These are phyloP conservation scores for Syncephalastrum sp. DNA, from an alignment of 371 early-diverging fungal genomes.

Conservation along the genomic window DNA sequence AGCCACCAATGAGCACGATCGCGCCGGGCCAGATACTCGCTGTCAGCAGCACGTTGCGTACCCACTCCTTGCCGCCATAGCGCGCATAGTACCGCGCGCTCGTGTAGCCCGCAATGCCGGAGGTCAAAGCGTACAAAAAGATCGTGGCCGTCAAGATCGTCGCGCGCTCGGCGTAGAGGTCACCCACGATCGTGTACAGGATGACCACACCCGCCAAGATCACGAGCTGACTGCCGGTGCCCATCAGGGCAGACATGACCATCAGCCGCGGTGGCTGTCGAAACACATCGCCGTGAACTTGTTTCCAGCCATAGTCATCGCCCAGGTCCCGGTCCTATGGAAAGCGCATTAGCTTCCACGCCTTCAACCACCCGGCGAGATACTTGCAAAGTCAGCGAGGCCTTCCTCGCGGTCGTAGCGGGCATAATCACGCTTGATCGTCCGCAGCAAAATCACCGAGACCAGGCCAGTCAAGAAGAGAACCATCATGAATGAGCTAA, in stretches of 20 bases:
- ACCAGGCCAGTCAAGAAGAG: conserved; percentile 78
- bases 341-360: too few species aligned
- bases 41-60: conserved; percentile 67
- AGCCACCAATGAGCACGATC: conserved; percentile 54
- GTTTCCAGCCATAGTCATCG: conserved; percentile 92
- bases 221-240: conserved; percentile 74
- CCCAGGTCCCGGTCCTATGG: conserved; percentile 76
- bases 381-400: conserved; percentile 67
- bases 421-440: conserved; percentile 77
- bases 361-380: neutral
- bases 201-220: conserved; percentile 66
- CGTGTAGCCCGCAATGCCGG: conserved; percentile 70
- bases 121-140: conserved; percentile 78
- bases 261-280: conserved; percentile 72
- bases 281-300: conserved; percentile 88
- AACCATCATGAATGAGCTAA: conserved; percentile 85
- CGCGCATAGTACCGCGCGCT: conserved; percentile 69
- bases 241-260: conserved; percentile 68
- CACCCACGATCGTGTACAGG: conserved; percentile 69
- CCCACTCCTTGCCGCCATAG: conserved; percentile 78
- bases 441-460: conserved; percentile 66
- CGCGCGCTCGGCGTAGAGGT: conserved; percentile 75
- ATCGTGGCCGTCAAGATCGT: conserved; percentile 79
- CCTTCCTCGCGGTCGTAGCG: conserved; percentile 80
- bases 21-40: conserved; percentile 73